Evolutionary conservation across 2,329 filamentous ascomycete species (phyloP).

Genomic region (Cladosporium halotolerans): DNA sequence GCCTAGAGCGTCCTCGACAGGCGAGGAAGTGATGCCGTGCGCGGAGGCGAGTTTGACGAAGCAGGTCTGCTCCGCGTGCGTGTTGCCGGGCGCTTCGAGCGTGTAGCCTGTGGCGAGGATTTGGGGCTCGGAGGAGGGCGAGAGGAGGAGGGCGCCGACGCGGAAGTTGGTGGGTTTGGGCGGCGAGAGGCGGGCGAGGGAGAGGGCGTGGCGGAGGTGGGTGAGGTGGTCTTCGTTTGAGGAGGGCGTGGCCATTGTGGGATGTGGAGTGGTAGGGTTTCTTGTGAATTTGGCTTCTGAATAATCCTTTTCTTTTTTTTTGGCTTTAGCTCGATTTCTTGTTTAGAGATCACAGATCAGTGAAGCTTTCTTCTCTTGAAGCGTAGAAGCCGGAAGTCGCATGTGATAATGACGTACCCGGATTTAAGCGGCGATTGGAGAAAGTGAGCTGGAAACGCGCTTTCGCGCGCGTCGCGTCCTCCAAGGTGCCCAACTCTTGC

Average conservation of each 20-base stretch:
- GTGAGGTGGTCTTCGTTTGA: constrained; percentile 7
- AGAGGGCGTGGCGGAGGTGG: constrained; percentile 66
- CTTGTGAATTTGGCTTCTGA: too few relatives aligned
- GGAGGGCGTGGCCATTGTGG: too few relatives aligned
- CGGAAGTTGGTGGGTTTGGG: constrained; percentile 88
- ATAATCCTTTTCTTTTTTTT: neutral
- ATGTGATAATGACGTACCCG: constrained; percentile 5
- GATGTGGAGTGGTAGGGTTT: neutral
- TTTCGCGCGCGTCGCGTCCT: constrained; percentile 8
- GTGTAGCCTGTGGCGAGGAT: constrained; percentile 82
- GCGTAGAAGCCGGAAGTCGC: neutral
- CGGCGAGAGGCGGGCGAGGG: constrained; percentile 70
- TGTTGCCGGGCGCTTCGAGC: constrained; percentile 84
- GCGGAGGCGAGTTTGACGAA: constrained; percentile 60
- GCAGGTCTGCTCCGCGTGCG: constrained; percentile 92
- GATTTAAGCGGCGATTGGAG: neutral
- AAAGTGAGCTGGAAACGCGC: constrained; percentile 1
- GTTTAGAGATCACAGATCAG: too few relatives aligned
- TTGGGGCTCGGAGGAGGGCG: constrained; percentile 46
- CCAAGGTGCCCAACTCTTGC: neutral
- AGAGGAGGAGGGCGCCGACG: constrained; percentile 75
- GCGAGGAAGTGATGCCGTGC: constrained; percentile 21
- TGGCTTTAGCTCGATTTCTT: neutral
- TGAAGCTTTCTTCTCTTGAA: too few relatives aligned
- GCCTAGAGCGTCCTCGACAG: constrained; percentile 50